Percentiles rank a stretch among this genome's conserved stretches.
These are phyloP conservation scores for Teratosphaeria nubilosa DNA, from an alignment of 2,329 filamentous ascomycete genomes.

Conservation along the genomic window DNA sequence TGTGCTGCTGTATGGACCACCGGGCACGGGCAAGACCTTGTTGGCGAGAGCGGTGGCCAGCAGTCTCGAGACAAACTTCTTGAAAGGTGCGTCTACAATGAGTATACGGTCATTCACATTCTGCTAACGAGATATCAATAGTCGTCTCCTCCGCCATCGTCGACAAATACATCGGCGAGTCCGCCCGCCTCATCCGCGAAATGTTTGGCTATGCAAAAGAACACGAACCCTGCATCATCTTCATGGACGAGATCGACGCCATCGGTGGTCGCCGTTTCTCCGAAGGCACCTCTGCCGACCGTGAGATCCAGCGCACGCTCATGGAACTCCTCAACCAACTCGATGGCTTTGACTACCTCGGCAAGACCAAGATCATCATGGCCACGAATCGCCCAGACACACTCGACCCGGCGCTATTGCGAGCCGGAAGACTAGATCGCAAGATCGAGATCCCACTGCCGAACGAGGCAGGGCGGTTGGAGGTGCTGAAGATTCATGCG, in stretches of 20 bases:
- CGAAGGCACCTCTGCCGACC: slow-evolving; percentile 92
- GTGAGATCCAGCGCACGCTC: slow-evolving; percentile 93
- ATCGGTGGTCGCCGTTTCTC: slow-evolving; percentile 95
- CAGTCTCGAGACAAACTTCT: slow-evolving; percentile 93
- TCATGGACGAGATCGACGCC: slow-evolving; percentile 99
- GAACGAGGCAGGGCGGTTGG: slow-evolving; percentile 89
- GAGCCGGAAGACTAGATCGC: slow-evolving; percentile 85
- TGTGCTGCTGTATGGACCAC: slow-evolving; percentile 88
- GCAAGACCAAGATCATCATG: slow-evolving; percentile 99
- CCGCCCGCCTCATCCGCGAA: slow-evolving; percentile 88
- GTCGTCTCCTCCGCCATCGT: slow-evolving; percentile 98
- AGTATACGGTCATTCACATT: neutral
- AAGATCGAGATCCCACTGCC: slow-evolving; percentile 97
- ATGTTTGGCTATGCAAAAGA: slow-evolving; percentile 99
- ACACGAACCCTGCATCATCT: slow-evolving; percentile 98
- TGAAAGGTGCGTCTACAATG: slow-evolving; percentile 62
- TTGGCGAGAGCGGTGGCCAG: slow-evolving; percentile 90
- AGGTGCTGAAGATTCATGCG: slow-evolving; percentile 97
- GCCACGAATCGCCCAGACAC: slow-evolving; percentile 96
- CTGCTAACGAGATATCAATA: slow-evolving; percentile 29
- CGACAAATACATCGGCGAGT: slow-evolving; percentile 99
- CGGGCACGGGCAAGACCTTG: slow-evolving; percentile 93
- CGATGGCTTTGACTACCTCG: slow-evolving; percentile 97
- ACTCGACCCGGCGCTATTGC: slow-evolving; percentile 81
- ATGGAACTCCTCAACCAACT: slow-evolving; percentile 99